These are phyloP conservation scores for Pelargonium australe DNA, from an alignment of 441 rosid species.

Conservation along the genomic window DNA sequence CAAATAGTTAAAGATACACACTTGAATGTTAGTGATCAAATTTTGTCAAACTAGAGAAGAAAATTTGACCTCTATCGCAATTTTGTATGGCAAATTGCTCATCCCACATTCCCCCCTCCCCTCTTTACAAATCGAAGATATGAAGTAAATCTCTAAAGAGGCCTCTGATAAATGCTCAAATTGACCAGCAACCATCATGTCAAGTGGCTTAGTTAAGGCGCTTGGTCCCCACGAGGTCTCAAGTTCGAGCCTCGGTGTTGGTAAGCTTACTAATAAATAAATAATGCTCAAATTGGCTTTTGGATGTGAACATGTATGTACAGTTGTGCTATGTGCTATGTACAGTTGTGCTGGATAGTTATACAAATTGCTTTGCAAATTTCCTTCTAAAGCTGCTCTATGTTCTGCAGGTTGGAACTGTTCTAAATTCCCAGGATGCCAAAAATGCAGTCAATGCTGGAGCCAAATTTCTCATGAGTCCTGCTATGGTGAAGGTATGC, in stretches of 20 bases:
- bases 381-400: neutral
- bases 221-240: too few relatives aligned
- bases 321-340: too few relatives aligned
- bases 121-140: neutral
- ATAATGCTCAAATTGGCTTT: too few relatives aligned
- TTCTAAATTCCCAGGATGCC: constrained; percentile 40
- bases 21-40: neutral
- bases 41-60: neutral
- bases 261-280: too few relatives aligned
- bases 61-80: neutral
- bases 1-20: neutral
- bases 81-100: neutral
- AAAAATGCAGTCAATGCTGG: constrained; percentile 34
- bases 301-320: too few relatives aligned
- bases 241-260: too few relatives aligned
- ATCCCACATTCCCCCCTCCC: too few relatives aligned
- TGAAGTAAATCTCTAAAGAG: neutral
- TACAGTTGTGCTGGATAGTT: too few relatives aligned
- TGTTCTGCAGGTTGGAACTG: constrained; percentile 44
- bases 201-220: too few relatives aligned
- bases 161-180: neutral
- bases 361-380: neutral
- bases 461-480: constrained; percentile 59
- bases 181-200: too few relatives aligned
- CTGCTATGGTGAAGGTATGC: constrained; percentile 42